Conservation (phyloP, 1,139 yeast species). For the Candida buenavistaensis region DNA sequence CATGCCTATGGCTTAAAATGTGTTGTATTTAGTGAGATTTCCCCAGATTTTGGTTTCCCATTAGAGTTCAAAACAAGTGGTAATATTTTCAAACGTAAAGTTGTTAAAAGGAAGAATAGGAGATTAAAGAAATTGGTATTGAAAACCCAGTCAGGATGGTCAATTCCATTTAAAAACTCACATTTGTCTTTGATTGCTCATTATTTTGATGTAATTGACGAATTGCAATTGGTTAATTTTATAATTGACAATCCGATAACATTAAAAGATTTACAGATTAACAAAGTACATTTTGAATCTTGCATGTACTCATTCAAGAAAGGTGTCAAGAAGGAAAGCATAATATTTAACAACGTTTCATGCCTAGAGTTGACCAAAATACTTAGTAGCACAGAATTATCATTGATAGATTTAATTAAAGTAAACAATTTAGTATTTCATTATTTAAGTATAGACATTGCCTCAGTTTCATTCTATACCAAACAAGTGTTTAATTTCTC, state of each 20-base stretch:
- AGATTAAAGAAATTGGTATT: slow-evolving; percentile 25
- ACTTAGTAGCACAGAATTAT: slow-evolving; percentile 44
- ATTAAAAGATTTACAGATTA: slow-evolving; percentile 15
- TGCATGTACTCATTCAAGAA: slow-evolving; percentile 27
- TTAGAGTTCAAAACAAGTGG: slow-evolving; percentile 15
- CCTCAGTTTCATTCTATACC: slow-evolving; percentile 48
- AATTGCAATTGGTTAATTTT: slow-evolving; percentile 45
- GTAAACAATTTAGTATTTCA: slow-evolving; percentile 23
- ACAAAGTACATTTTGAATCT: slow-evolving; percentile 22
- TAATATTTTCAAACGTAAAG: slow-evolving; percentile 15
- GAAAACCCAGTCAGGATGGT: slow-evolving; percentile 51
- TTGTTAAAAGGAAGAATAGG: slow-evolving; percentile 20
- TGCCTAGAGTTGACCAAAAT: slow-evolving; percentile 37
- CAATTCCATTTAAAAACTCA: slow-evolving; percentile 42
- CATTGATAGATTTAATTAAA: slow-evolving; percentile 46
- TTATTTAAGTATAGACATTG: slow-evolving; percentile 45
- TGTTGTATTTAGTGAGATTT: slow-evolving; percentile 40
- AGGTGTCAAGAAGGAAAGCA: slow-evolving; percentile 13
- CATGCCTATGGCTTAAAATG: slow-evolving; percentile 35
- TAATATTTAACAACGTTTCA: slow-evolving; percentile 36
- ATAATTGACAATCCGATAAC: slow-evolving; percentile 39
- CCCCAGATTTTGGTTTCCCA: slow-evolving; percentile 54
- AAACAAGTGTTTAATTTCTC: slow-evolving; percentile 31
- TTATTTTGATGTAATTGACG: slow-evolving; percentile 47
- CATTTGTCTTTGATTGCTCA: slow-evolving; percentile 29